These are phyloP conservation scores for Creolimax fragrantissima DNA, from an alignment of 78 protist species.

Conservation along the genomic window DNA sequence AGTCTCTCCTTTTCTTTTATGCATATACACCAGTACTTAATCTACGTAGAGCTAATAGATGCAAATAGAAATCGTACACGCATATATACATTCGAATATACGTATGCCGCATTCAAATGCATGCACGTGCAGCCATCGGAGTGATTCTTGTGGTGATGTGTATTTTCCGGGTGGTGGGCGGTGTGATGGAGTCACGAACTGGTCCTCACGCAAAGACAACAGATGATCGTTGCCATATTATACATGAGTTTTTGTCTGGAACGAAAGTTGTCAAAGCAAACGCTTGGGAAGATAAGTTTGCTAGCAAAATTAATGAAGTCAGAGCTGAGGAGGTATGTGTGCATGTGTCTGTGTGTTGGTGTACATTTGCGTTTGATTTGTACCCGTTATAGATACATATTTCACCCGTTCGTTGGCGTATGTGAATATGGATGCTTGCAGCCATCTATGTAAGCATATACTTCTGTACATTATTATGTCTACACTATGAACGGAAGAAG, in stretches of 20 bases:
- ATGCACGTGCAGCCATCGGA: background rate
- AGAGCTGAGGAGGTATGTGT: background rate
- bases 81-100: no score
- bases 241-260: background rate
- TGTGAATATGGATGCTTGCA: background rate
- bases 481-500: no score
- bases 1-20: no score
- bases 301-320: background rate
- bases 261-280: background rate
- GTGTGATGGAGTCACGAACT: background rate
- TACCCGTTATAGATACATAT: background rate
- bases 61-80: no score
- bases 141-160: background rate
- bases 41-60: no score
- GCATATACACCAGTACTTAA: no score
- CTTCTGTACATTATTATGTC: background rate
- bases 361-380: background rate
- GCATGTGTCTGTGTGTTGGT: background rate
- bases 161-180: background rate
- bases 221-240: background rate
- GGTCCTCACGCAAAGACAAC: background rate
- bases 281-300: conserved; percentile 3
- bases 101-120: no score
- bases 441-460: background rate
- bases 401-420: background rate